Base-by-base conservation (phyloP, 1,284 basidiomycete genomes). In the Clitocybe nebularis region DNA sequence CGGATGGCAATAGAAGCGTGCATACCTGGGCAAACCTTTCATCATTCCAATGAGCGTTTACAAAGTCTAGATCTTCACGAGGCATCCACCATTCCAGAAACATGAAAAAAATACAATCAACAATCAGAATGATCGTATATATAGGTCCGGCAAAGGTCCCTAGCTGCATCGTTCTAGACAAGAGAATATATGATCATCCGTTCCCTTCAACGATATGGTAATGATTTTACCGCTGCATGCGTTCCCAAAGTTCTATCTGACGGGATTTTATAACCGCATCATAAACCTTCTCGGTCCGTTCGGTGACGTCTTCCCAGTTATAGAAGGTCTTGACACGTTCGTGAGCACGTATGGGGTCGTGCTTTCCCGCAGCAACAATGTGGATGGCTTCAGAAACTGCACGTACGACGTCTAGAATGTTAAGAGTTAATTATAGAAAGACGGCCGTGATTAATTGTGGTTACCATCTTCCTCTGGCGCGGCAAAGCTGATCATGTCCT, bases 401-500 rank as follows among this genome's bases (percentile, higher is more conserved):
- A 9, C 83, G 75, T 16, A 95, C 77, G 3, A 98, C 79, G 59
- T 97, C 93, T 95, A 53, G 22, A 35, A 36, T 28, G 10, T 17
- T 11, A 36, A 19, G n/a, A n/a, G n/a, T n/a, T n/a, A n/a, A n/a
- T n/a, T n/a, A n/a, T n/a, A n/a, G n/a, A n/a, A n/a, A n/a, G n/a
- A n/a, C n/a, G n/a, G n/a, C n/a, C n/a, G n/a, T n/a, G n/a, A n/a
- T n/a, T n/a, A n/a, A n/a, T n/a, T n/a, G n/a, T n/a, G n/a, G 64
- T 14, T 36, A 79, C 79, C 81, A 49, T 81, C 79, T 62, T 92
- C 93, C 36, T 96, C 89, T 0, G 94, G 93, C 44, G 83, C 79
- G 0, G 93, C 90, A 53, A 98, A 96, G 24, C 90, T 91, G 45
- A 97, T 90, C 88, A 98, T 89, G 50, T 93, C 88, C 36, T 83